Conservation (phyloP, 148 eudicot species). For the Dianthus caryophyllus region DNA sequence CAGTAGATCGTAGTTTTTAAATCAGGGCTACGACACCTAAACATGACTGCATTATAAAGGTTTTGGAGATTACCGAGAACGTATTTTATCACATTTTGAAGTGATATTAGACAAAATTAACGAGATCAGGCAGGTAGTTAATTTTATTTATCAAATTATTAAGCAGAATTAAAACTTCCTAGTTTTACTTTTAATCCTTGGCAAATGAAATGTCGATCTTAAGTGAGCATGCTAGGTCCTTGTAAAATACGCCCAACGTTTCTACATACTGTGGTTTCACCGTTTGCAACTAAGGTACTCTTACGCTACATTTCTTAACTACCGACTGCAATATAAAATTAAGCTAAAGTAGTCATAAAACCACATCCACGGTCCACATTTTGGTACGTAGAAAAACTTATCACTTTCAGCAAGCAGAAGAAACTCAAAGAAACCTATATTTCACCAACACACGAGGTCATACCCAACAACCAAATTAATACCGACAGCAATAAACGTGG, state of each 20-base stretch:
- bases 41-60: too few relatives aligned
- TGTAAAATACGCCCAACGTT: neutral
- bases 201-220: neutral
- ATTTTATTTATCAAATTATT: neutral
- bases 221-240: neutral
- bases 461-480: neutral
- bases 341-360: too few relatives aligned
- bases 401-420: neutral
- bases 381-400: neutral
- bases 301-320: neutral
- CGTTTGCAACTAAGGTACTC: neutral
- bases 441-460: neutral
- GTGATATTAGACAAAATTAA: too few relatives aligned
- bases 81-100: too few relatives aligned
- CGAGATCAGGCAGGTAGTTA: neutral
- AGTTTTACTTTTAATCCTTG: neutral
- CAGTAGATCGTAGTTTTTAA: too few relatives aligned
- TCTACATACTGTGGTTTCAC: neutral
- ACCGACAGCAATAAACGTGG: neutral
- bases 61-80: too few relatives aligned
- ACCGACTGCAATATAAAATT: neutral
- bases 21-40: too few relatives aligned
- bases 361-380: neutral
- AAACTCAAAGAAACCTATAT: neutral
- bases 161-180: too few relatives aligned